A percentile compares a stretch with the other conserved stretches of the same genome.
These are phyloP conservation scores for Clonostachys chloroleuca DNA, from an alignment of 2,329 filamentous ascomycete species.

Conservation along the genomic window DNA sequence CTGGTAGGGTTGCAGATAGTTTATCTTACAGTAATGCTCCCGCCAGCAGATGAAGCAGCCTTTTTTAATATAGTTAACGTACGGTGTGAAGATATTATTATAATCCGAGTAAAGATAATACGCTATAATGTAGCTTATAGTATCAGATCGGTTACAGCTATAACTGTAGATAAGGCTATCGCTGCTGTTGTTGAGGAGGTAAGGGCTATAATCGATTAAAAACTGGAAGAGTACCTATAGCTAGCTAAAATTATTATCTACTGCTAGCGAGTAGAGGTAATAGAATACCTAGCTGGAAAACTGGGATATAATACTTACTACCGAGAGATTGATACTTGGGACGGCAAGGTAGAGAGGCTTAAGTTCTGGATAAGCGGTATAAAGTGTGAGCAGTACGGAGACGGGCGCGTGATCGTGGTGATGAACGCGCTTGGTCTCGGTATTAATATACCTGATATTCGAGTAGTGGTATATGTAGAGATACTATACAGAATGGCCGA, in stretches of 20 bases:
- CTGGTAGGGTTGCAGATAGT: not conserved
- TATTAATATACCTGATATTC: conserved; percentile 3
- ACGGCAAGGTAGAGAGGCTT: not conserved
- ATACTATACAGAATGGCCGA: not conserved
- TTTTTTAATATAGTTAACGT: not conserved
- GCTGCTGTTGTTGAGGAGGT: not conserved
- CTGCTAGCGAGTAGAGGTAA: too few species aligned
- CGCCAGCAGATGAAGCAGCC: not conserved
- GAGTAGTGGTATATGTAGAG: not conserved
- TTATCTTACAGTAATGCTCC: not conserved
- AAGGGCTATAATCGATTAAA: not conserved
- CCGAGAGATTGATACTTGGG: not conserved
- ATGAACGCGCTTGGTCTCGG: conserved; percentile 1
- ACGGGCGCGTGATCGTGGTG: conserved; percentile 3
- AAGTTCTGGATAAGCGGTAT: not conserved
- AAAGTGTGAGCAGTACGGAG: not conserved
- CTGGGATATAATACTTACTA: not conserved
- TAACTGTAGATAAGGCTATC: not conserved
- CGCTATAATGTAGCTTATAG: not conserved
- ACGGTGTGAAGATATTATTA: not conserved
- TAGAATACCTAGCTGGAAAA: not conserved
- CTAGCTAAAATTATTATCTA: too few species aligned
- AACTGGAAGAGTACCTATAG: not conserved
- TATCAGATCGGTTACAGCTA: not conserved
- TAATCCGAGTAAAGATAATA: not conserved